A percentile compares a stretch with the other conserved stretches of the same genome.
phyloP scores from a whole-genome alignment of 495 filamentous ascomycete genomes.

The Tuber microsphaerosporum region DNA sequence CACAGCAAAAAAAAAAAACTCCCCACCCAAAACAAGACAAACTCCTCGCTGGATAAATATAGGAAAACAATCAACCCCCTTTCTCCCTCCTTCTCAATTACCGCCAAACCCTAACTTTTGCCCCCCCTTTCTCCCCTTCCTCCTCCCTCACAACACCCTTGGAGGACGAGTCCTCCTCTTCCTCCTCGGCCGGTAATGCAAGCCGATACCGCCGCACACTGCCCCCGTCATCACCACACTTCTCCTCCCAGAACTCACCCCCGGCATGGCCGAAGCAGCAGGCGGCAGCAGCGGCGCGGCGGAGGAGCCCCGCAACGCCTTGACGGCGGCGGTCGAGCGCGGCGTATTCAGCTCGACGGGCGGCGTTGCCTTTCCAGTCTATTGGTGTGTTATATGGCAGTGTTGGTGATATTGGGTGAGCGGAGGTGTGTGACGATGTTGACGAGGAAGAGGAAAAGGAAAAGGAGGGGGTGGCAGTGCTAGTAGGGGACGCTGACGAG shows the following conservation, averaged over 20 bases:
- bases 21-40: conserved; percentile 8
- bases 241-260: conserved; percentile 35
- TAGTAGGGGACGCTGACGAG: neutral
- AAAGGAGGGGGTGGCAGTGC: conserved; percentile 20
- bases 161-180: conserved; percentile 13
- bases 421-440: neutral
- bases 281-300: conserved; percentile 11
- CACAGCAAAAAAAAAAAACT: conserved; percentile 5
- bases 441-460: conserved; percentile 17
- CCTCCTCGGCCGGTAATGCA: conserved; percentile 25
- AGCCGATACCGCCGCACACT: conserved; percentile 35
- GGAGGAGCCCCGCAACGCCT: neutral
- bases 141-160: conserved; percentile 6
- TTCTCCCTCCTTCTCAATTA: neutral
- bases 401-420: conserved; percentile 7
- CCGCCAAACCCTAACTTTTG: conserved; percentile 5
- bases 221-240: conserved; percentile 28
- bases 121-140: conserved; percentile 6
- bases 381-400: conserved; percentile 32
- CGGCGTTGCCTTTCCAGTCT: conserved; percentile 39
- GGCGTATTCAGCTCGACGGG: conserved; percentile 35
- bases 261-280: conserved; percentile 22
- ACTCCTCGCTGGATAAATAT: conserved; percentile 2
- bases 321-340: conserved; percentile 31
- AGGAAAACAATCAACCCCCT: conserved; percentile 3